Evolutionary conservation across 192 early-diverging fungal species (phyloP), one percentile per base, ranked within the genome.

Genomic region (Coemansia sp.): DNA sequence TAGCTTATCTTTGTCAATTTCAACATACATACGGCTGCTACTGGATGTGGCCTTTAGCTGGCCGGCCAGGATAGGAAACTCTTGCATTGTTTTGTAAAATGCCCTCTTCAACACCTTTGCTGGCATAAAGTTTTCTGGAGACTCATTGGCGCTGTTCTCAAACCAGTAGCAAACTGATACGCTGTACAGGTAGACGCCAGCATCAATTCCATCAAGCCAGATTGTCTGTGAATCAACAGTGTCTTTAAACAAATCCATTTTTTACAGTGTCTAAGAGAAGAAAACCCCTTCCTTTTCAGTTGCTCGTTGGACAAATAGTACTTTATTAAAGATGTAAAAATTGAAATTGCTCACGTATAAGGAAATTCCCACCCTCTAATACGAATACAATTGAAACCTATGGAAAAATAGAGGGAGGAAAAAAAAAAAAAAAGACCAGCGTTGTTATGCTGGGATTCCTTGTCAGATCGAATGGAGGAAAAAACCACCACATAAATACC

Each of bases 21-120:
- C 52, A 5, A 76, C 16, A 4, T 49, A 16, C 2, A 18, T 15
- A 2, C 48, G 41, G 16, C 60, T 45, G 0, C 64, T 64, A 8
- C 42, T 46, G 6, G 32, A 3, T 5, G 26, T 61, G 7, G 41
- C 10, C 18, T 11, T 57, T 1, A 70, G 5, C 12, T 55, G 52
- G 1, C 74, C 74, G 6, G 48, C 65, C 6, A 76, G 48, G 32
- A 76, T 71, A 0, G 74, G 69, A 26, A 71, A 76, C 36, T 71
- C 65, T 15, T 63, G 8, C 0, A 76, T n/a, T 1, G 65, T 40
- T 40, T 16, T 64, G 13, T 59, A 60, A 41, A 76, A 71, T 5
- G 74, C 61, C n/a, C 49, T 19, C 8, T 57, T 55, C 11, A 76
- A 12, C 16, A 54, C 39, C 13, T 58, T 41, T 8, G 54, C n/a